Evolutionary conservation across 1,284 basidiomycete genomes (phyloP), one percentile per base, ranked within the genome.

Genomic region (Boletus austroedulis): DNA sequence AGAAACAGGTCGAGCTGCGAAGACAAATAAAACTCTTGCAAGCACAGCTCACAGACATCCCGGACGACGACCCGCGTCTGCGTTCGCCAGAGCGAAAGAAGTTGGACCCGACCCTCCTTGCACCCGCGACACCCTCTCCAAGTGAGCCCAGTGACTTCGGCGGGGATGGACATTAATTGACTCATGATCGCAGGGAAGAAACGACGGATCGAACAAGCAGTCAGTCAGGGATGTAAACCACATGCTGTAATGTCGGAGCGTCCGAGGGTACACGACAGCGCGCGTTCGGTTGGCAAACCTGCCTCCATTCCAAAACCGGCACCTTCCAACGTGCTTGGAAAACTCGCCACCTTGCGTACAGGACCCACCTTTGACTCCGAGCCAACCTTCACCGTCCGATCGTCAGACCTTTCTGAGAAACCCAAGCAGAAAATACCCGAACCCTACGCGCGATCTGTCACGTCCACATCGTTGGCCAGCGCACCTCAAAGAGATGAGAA

Each of bases 81-180:
- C 65, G 34, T 15, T 81, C 83, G 9, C 81, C 82, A 15, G 83
- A 84, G 69, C 75, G 82, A 59, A 84, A 79, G 66, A 73, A 76
- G 49, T 63, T 70, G 17, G 75, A 77, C 24, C 62, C 73, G 10
- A 72, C 71, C 2, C 65, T 83, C 9, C 71, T 90, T 5, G 87
- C 80, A 2, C 87, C 87, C 26, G 73, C 81, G 0, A 89, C 88
- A 3, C 89, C 88, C 19, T 88, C 88, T 46, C 85, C 85, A 4
- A 87, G 88, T 89, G 63, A 69, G 82, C 71, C 17, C n/a, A 34
- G 17, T 17, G 3, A 7, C 31, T 54, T 57, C 28, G 47, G 49
- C 19, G 23, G 49, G 60, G 34, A 49, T 58, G 57, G 57, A 52
- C 53, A 62, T 61, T 65, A 54, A 57, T 47, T 51, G 41, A 56